These are phyloP conservation scores for Solanum aculeatissimum DNA, from an alignment of 305 asterid species.

Conservation along the genomic window DNA sequence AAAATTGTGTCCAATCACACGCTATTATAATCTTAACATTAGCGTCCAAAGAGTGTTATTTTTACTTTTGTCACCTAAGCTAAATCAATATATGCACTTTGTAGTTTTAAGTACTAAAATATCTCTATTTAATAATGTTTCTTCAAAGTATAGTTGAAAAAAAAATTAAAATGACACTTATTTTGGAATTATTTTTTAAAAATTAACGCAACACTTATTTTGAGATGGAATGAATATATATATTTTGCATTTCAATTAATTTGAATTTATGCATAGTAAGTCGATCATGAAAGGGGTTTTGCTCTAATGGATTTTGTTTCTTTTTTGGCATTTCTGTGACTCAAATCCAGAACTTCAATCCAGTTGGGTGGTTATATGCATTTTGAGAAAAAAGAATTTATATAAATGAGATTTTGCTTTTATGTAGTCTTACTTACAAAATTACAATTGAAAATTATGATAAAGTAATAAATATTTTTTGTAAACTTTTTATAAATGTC, in stretches of 20 bases:
- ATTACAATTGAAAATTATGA: not conserved
- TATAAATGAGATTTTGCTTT: too few species aligned
- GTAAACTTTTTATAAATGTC: too few species aligned
- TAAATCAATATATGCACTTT: too few species aligned
- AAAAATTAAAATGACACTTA: too few species aligned
- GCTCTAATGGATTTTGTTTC: not conserved
- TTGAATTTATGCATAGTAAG: not conserved
- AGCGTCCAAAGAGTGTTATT: constrained; percentile 10
- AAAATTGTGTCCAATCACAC: constrained; percentile 18
- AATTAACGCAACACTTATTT: too few species aligned
- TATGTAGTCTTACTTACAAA: not conserved
- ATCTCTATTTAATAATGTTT: too few species aligned
- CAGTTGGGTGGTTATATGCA: not conserved
- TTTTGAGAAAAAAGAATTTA: not conserved
- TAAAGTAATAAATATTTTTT: not conserved
- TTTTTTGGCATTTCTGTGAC: not conserved
- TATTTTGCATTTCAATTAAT: not conserved
- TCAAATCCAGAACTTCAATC: too few species aligned
- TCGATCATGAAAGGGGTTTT: not conserved
- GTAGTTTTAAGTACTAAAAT: too few species aligned
- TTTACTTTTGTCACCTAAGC: not conserved
- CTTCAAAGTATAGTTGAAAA: too few species aligned
- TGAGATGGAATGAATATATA: too few species aligned
- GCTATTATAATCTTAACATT: constrained; percentile 13
- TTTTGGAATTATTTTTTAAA: too few species aligned